Base-by-base conservation (phyloP, 2,329 filamentous ascomycete genomes). In the Ophiostoma sp. region DNA sequence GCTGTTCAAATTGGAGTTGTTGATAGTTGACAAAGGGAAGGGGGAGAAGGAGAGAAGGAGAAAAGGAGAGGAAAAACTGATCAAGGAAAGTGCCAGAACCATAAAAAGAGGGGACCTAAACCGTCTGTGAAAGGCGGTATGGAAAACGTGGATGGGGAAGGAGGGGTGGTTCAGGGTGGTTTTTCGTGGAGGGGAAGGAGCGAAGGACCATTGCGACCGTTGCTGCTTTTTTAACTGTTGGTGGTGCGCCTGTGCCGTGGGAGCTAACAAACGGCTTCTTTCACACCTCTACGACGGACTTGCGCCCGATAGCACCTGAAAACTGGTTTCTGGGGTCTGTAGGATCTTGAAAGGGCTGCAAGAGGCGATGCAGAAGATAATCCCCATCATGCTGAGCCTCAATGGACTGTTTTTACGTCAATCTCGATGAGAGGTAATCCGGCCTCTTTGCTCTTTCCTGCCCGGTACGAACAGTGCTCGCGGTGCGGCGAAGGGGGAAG, bases 101-200 rank as follows among this genome's bases (percentile, higher is more conserved):
- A 22, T 28, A 25, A 55, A 55, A 68, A 3, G 68, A 68, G 52
- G 52, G 61, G 50, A 59, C n/a, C n/a, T 9, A 55, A 50, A 68
- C 22, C 25, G 39, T 17, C 64, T 45, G 61, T 45, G 22, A 74
- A 69, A 72, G 52, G 69, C 70, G 70, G 57, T 36, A 71, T 52
- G 57, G 57, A 64, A 48, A 72, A 25, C 52, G 69, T 52, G 45
- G 59, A 64, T 64, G 57, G 17, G 70, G 70, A 70, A 69, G 59
- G 73, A 72, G 63, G 73, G 70, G 59, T 31, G 69, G 39, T 39
- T 42, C 50, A 59, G 50, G 50, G 48, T 70, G 48, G n/a, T 31
- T 57, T 55, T 61, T 28, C 9, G 22, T 64, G 57, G 70, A 36
- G 70, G 42, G 70, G 59, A 64, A 71, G 57, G 39, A 36, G 28